Conservation (phyloP, 208 protist species). For the Trypanosoma lewisi region DNA sequence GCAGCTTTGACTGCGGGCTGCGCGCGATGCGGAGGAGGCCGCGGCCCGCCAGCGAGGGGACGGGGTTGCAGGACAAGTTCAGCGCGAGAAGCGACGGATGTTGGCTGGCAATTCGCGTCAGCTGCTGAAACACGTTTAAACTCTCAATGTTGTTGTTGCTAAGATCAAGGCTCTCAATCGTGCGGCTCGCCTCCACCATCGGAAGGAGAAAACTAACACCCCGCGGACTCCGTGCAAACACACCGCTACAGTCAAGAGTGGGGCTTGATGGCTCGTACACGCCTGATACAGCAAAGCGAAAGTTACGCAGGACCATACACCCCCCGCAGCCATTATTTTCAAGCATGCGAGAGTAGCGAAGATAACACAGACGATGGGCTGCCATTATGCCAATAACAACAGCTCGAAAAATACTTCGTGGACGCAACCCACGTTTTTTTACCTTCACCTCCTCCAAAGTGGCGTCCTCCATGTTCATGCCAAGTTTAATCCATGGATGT, state of each 20-base stretch:
- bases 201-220: slow-evolving; percentile 60
- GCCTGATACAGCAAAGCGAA: slow-evolving; percentile 62
- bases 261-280: slow-evolving; percentile 36
- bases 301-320: slow-evolving; percentile 50
- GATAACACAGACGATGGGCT: slow-evolving; percentile 62
- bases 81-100: slow-evolving; percentile 61
- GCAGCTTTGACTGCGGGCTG: slow-evolving; percentile 58
- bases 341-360: slow-evolving; percentile 46
- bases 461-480: slow-evolving; percentile 25
- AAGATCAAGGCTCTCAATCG: slow-evolving; percentile 57
- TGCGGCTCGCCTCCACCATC: slow-evolving; percentile 60
- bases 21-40: slow-evolving; percentile 62
- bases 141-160: slow-evolving; percentile 80
- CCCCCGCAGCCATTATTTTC: slow-evolving; percentile 43
- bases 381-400: slow-evolving; percentile 59
- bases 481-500: slow-evolving; percentile 80
- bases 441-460: not conserved
- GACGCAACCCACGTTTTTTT: slow-evolving; percentile 10
- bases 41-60: slow-evolving; percentile 71
- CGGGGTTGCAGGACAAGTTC: slow-evolving; percentile 76
- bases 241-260: slow-evolving; percentile 56
- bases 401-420: slow-evolving; percentile 37
- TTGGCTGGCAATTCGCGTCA: slow-evolving; percentile 43
- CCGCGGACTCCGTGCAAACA: slow-evolving; percentile 52
- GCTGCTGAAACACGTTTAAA: slow-evolving; percentile 59